Evolutionary conservation across 2,329 filamentous ascomycete species (phyloP), one percentile per base, ranked within the genome.

Genomic region (Sporothrix mexicana): DNA sequence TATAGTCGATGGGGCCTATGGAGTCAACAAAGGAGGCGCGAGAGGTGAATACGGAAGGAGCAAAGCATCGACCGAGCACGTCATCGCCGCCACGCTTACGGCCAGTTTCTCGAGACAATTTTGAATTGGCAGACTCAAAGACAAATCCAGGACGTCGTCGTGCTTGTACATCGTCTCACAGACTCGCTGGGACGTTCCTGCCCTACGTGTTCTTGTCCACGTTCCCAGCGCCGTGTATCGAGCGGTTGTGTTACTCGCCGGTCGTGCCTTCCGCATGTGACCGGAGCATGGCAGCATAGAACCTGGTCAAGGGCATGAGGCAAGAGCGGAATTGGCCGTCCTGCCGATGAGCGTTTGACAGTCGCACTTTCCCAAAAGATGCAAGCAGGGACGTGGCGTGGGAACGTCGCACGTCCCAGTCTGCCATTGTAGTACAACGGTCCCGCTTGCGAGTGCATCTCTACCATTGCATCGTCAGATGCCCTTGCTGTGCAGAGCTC

Each of bases 21-120:
- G 57, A 3, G 30, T 62, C 30, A n/a, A 62, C 20, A 20, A 20
- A 17, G 4, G 15, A 43, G 57, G 17, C 57, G 57, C 57, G 57
- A n/a, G 43, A 20, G 57, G 57, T 62, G 57, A 62, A 62, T 62
- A 43, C 13, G 57, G 57, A 62, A 62, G 57, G 57, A 62, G 57
- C 7, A 62, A 62, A 20, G 8, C 57, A 62, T 41, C 36, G 36
- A 62, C 17, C 20, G 57, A 62, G 57, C 57, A 62, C 57, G 57
- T 9, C 57, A 62, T 36, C 36, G 6, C 43, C 57, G 30, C 57
- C n/a, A 62, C n/a, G n/a, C n/a, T n/a, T n/a, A n/a, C 57, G 8
- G 57, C 15, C 7, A 41, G 20, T 47, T 66, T 66, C 4, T 66
- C 61, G 61, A 17, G 61, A 25, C 23, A 25, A 20, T 25, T 66